phyloP scores from a whole-genome alignment of 495 filamentous ascomycete genomes.

The Hyaloscypha finlandica region DNA sequence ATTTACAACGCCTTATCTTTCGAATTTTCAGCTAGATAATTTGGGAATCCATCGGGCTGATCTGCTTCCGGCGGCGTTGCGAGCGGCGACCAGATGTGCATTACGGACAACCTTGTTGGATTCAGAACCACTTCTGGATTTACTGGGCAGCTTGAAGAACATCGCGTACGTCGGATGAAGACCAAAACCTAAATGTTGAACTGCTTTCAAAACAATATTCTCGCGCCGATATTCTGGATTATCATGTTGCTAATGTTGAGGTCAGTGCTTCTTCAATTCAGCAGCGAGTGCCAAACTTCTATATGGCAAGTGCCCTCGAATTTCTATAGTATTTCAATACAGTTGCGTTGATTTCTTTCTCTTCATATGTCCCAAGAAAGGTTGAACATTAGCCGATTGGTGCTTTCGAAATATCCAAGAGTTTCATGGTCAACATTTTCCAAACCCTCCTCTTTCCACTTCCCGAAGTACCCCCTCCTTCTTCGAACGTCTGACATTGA shows the following conservation, averaged over 20 bases:
- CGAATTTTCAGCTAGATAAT: neutral
- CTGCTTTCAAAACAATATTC: too few relatives aligned
- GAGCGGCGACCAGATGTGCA: neutral
- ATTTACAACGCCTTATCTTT: neutral
- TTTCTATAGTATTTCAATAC: too few relatives aligned
- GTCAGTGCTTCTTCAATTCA: too few relatives aligned
- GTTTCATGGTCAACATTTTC: neutral
- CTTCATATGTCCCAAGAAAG: neutral
- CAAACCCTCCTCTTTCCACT: neutral
- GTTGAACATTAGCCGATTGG: neutral
- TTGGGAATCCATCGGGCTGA: neutral
- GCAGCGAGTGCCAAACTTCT: too few relatives aligned
- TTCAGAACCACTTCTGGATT: constrained; percentile 4
- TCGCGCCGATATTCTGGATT: too few relatives aligned
- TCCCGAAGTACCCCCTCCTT: neutral
- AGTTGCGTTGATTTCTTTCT: neutral
- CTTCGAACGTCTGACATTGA: neutral
- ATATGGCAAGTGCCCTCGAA: too few relatives aligned
- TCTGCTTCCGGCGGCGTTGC: neutral
- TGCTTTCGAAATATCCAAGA: neutral
- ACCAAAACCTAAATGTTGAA: too few relatives aligned
- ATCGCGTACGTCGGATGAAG: neutral
- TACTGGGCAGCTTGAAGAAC: constrained; percentile 1
- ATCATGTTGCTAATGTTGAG: too few relatives aligned
- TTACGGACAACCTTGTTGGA: constrained; percentile 4